Evolutionary conservation across 352 stramenopile genomes (phyloP).

Genomic region (Thraustochytrium striatum): DNA sequence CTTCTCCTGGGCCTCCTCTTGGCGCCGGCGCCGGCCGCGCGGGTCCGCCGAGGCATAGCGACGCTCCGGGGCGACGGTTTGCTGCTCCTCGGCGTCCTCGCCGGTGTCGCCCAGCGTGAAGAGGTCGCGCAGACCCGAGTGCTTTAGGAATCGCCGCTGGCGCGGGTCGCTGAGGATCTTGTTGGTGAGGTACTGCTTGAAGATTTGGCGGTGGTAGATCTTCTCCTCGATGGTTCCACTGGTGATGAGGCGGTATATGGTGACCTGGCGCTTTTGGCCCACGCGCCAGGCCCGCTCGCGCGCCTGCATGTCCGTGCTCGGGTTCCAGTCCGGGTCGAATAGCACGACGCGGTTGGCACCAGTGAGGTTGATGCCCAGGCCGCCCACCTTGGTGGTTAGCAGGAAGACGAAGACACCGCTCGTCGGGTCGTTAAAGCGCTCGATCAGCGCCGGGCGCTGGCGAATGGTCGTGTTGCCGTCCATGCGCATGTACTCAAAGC

Average conservation of each 20-base stretch:
- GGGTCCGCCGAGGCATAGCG: neutral
- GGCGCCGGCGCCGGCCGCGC: neutral
- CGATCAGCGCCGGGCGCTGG: slow-evolving; percentile 84
- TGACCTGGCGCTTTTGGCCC: slow-evolving; percentile 75
- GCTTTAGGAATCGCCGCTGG: slow-evolving; percentile 91
- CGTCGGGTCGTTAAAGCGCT: slow-evolving; percentile 80
- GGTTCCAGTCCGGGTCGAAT: slow-evolving; percentile 99
- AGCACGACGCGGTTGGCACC: slow-evolving; percentile 92
- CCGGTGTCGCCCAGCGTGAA: slow-evolving; percentile 66
- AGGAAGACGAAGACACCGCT: slow-evolving; percentile 71
- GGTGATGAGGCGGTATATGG: slow-evolving; percentile 86
- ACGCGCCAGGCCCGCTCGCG: slow-evolving; percentile 94
- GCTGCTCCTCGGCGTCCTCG: neutral
- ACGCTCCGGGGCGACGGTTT: neutral
- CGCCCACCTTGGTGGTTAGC: slow-evolving; percentile 81
- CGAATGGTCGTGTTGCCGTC: slow-evolving; percentile 93
- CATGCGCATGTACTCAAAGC: slow-evolving; percentile 85
- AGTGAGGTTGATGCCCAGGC: slow-evolving; percentile 92
- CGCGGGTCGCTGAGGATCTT: slow-evolving; percentile 93
- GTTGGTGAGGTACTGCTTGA: slow-evolving; percentile 97
- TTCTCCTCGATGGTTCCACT: slow-evolving; percentile 98
- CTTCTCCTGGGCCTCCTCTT: neutral
- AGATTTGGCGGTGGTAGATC: slow-evolving; percentile 98
- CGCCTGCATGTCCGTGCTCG: slow-evolving; percentile 85
- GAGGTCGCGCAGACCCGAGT: slow-evolving; percentile 89